Percentiles rank a stretch among this genome's conserved stretches.
phyloP scores from a whole-genome alignment of 768 basidiomycete species.

The Trametes elegans region DNA sequence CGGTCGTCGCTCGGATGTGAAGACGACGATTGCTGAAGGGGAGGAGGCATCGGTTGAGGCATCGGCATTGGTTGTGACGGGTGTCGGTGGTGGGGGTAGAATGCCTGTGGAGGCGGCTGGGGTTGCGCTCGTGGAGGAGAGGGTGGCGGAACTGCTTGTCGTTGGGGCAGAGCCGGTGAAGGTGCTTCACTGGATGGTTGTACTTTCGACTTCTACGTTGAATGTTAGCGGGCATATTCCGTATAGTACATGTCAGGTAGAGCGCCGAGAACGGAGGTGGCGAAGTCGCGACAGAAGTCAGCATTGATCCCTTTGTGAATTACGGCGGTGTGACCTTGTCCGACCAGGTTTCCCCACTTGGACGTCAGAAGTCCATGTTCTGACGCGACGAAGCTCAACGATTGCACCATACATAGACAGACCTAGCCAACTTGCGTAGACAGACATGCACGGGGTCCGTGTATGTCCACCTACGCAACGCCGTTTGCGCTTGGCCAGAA shows the following conservation, averaged over 20 bases:
- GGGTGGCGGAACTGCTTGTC: conserved; percentile 26
- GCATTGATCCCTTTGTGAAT: no score
- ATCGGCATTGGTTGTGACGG: conserved; percentile 8
- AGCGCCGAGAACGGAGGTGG: no score
- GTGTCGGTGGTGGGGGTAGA: conserved; percentile 18
- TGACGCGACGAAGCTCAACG: no score
- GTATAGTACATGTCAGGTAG: not conserved
- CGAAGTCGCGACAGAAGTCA: no score
- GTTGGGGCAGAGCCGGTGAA: conserved; percentile 28
- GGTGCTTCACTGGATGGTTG: conserved; percentile 30
- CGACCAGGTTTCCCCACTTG: no score
- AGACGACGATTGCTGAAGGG: conserved; percentile 18
- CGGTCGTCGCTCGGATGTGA: conserved; percentile 47
- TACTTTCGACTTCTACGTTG: conserved; percentile 23
- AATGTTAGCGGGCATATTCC: not conserved
- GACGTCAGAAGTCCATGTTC: no score
- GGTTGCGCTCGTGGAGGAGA: conserved; percentile 28
- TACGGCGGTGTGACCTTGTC: no score
- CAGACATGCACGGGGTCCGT: no score
- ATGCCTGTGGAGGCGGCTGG: conserved; percentile 12
- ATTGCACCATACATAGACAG: no score
- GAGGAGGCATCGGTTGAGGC: conserved; percentile 14
- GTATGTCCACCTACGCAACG: no score
- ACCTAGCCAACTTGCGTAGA: no score
- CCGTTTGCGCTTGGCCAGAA: no score